These are phyloP conservation scores for Mikania micrantha DNA, from an alignment of 129 eudicot genomes.

Conservation along the genomic window DNA sequence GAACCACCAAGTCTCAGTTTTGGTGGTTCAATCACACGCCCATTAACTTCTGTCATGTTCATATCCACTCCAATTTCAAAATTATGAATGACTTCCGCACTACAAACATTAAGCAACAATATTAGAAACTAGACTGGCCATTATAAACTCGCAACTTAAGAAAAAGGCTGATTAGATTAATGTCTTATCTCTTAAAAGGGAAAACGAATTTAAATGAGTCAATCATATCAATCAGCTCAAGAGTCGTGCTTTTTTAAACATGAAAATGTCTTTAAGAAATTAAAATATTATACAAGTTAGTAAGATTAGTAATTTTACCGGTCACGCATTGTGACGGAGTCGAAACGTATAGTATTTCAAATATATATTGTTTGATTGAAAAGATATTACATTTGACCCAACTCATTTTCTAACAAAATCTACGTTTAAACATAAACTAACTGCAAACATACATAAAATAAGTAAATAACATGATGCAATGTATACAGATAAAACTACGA, in stretches of 20 bases:
- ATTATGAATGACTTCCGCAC: constrained; percentile 32
- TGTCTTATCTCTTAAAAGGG: neutral
- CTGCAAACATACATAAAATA: too few relatives aligned
- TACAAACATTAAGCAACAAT: constrained; percentile 7
- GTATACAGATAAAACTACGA: too few relatives aligned
- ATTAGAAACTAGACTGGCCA: neutral
- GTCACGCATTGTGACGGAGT: too few relatives aligned
- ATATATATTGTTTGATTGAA: too few relatives aligned
- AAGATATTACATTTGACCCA: too few relatives aligned
- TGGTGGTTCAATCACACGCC: constrained; percentile 65
- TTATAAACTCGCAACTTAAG: neutral
- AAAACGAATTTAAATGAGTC: neutral
- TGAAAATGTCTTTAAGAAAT: neutral
- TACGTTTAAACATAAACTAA: too few relatives aligned
- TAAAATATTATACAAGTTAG: too few relatives aligned
- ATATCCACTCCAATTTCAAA: constrained; percentile 45
- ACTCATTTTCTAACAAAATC: too few relatives aligned
- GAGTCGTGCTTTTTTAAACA: neutral
- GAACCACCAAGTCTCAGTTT: constrained; percentile 40
- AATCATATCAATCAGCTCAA: neutral
- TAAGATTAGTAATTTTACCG: too few relatives aligned
- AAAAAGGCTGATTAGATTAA: neutral
- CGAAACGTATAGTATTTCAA: too few relatives aligned
- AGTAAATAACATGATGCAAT: too few relatives aligned
- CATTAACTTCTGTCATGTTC: constrained; percentile 54